Evolutionary conservation across 129 eudicot species (phyloP), one percentile per base, ranked within the genome.

Genomic region (Helichrysum umbraculigerum): DNA sequence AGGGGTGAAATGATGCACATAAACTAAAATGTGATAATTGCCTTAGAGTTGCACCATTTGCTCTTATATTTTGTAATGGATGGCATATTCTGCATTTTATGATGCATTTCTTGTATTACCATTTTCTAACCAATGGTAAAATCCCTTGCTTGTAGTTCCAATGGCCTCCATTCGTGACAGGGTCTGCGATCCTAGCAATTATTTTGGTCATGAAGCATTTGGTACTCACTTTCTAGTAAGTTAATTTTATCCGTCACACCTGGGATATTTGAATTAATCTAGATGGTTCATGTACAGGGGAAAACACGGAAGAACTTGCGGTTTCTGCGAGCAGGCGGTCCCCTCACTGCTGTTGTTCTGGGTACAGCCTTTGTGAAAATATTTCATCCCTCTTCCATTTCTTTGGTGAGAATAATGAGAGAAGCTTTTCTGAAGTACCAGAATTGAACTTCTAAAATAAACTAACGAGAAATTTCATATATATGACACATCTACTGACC

Each of bases 101-200:
- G 37, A 19, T 44, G 52, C n/a, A 14, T 58, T 73, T 33, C 69
- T 44, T 35, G 62, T 44, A 33, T 50, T 35, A 56, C 76, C 69
- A 42, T 78, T 70, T 59, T 63, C 42, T 78, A 70, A 67, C 68
- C 77, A 42, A 47, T 47, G 8, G 66, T 63, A n/a, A 47, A 62
- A 35, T 63, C 72, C 33, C 58, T 73, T 58, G 50, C 68, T 78
- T 85, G 82, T 70, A 92, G 94, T 92, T 92, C 85, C 81, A 80
- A 66, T 92, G 98, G 98, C 98, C 87, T 59, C 98, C 98, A 61
- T 92, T 92, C 70, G 35, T 90, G 63, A 81, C 90, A 96, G 98
- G 98, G 37, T 87, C 92, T 33, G 52, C 66, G 52, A 85, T 87
- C 66, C 88, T 92, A 54, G 96, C 94, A 6, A 83, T 88, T 70